These are phyloP conservation scores for Datisca glomerata DNA, from an alignment of 306 rosid genomes.

Conservation along the genomic window DNA sequence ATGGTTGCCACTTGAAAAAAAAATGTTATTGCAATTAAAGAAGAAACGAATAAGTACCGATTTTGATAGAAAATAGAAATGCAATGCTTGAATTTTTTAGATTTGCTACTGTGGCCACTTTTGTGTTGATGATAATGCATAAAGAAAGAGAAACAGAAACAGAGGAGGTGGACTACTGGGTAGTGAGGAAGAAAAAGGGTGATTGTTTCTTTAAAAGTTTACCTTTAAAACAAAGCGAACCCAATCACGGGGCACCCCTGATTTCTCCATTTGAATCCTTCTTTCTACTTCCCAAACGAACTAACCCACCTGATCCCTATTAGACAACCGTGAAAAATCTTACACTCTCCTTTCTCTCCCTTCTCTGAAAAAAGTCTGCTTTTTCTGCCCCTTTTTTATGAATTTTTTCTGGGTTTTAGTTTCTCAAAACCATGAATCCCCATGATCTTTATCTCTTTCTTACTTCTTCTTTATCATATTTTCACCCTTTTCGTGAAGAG, in stretches of 20 bases:
- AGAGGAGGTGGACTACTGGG: slow-evolving; percentile 33
- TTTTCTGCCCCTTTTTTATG: slow-evolving; percentile 6
- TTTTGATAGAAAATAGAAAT: slow-evolving; percentile 7
- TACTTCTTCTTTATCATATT: slow-evolving; percentile 11
- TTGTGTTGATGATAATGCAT: slow-evolving; percentile 40
- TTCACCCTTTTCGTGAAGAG: slow-evolving; percentile 4
- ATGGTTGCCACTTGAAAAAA: slow-evolving; percentile 11
- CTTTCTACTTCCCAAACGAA: slow-evolving; percentile 68
- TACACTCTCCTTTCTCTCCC: slow-evolving; percentile 19
- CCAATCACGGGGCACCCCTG: slow-evolving; percentile 76
- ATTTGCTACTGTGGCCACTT: slow-evolving; percentile 48
- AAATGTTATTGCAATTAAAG: background rate
- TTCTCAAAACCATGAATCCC: slow-evolving; percentile 30
- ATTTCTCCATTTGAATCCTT: slow-evolving; percentile 50
- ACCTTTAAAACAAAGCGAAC: slow-evolving; percentile 48
- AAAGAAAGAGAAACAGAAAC: slow-evolving; percentile 34
- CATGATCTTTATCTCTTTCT: slow-evolving; percentile 1
- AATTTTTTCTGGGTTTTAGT: slow-evolving; percentile 24
- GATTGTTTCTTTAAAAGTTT: slow-evolving; percentile 15
- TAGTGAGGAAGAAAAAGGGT: slow-evolving; percentile 16
- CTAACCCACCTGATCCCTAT: slow-evolving; percentile 49
- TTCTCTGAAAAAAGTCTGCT: slow-evolving; percentile 14
- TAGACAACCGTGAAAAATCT: slow-evolving; percentile 43
- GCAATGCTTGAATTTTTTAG: slow-evolving; percentile 14
- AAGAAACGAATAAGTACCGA: slow-evolving; percentile 1